Conservation (phyloP, 768 basidiomycete species). For the Amanita subjunquillea region DNA sequence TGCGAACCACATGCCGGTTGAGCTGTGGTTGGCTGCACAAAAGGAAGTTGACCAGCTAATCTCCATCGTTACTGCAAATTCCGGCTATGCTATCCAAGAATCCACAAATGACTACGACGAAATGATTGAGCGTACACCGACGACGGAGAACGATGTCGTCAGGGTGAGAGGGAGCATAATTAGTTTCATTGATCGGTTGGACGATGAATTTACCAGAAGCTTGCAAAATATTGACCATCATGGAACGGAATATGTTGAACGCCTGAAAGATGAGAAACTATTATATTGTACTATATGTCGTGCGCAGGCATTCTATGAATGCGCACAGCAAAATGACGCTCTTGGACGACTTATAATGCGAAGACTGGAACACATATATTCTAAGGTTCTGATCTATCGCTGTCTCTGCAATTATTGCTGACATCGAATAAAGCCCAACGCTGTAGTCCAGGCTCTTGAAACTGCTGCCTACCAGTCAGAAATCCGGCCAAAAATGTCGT, state of each 20-base stretch:
- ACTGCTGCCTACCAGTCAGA: conserved; percentile 47
- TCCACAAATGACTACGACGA: conserved; percentile 89
- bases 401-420: conserved; percentile 5
- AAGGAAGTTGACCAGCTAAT: conserved; percentile 85
- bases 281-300: conserved; percentile 91
- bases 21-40: conserved; percentile 84
- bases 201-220: conserved; percentile 97
- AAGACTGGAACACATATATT: conserved; percentile 95
- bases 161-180: conserved; percentile 92
- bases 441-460: conserved; percentile 87
- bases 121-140: conserved; percentile 69
- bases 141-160: conserved; percentile 63
- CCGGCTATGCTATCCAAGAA: conserved; percentile 78
- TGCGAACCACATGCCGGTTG: conserved; percentile 81
- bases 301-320: conserved; percentile 87
- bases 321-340: conserved; percentile 64
- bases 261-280: conserved; percentile 91
- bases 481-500: conserved; percentile 51
- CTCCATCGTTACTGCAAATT: conserved; percentile 60
- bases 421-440: conserved; percentile 58
- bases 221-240: conserved; percentile 98
- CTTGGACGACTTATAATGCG: conserved; percentile 88
- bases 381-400: conserved; percentile 51
- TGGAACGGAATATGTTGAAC: conserved; percentile 96
- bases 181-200: conserved; percentile 90